These are phyloP conservation scores for Prunus salicina DNA, from an alignment of 306 rosid genomes.

Conservation along the genomic window DNA sequence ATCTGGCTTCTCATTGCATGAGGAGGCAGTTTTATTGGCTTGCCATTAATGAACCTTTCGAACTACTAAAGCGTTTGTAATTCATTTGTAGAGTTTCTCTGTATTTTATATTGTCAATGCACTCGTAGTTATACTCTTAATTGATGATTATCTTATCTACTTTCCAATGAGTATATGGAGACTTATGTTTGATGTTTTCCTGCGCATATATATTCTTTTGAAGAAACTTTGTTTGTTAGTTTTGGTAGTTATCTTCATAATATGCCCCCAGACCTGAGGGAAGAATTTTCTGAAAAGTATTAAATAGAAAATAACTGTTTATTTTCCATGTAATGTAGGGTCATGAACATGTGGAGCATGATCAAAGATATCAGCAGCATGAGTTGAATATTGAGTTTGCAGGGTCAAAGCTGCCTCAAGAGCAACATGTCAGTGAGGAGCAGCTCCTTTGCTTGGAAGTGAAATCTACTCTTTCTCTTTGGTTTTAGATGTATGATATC, in stretches of 20 bases:
- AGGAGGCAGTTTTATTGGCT: constrained; percentile 14
- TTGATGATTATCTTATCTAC: neutral
- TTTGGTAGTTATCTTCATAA: neutral
- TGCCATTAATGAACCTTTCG: neutral
- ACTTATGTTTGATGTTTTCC: constrained; percentile 3
- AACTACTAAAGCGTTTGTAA: neutral
- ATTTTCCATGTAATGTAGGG: constrained; percentile 18
- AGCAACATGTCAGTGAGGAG: neutral
- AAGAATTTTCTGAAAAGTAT: neutral
- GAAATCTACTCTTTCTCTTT: neutral
- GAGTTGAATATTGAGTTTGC: constrained; percentile 16
- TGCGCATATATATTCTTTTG: neutral
- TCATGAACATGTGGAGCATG: constrained; percentile 27
- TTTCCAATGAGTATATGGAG: neutral
- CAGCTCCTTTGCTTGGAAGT: constrained; percentile 9
- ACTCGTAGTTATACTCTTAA: neutral
- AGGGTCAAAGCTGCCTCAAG: constrained; percentile 13
- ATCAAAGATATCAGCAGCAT: constrained; percentile 10
- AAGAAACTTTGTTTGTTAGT: neutral
- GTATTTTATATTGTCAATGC: constrained; percentile 6
- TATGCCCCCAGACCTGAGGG: neutral
- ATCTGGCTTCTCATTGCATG: constrained; percentile 15
- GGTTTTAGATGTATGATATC: neutral
- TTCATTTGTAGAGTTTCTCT: neutral
- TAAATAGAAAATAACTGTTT: neutral